Base-by-base conservation (phyloP, 257 asterid genomes). In the Solanum lycopersicoides region DNA sequence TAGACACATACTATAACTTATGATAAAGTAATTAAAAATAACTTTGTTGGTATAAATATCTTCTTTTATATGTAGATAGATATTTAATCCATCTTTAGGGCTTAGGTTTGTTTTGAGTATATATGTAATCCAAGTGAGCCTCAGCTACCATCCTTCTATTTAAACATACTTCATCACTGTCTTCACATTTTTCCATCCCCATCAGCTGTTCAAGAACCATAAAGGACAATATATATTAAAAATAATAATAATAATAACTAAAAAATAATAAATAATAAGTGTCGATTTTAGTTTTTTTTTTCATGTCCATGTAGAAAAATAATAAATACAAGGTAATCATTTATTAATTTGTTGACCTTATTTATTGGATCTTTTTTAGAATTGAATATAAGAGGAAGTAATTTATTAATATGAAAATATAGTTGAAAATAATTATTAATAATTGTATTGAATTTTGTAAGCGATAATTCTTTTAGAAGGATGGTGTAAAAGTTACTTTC, bases 91-190 rank as follows among this genome's bases (percentile, higher is more conserved):
- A 23, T 42, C 60, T 76, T 59, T 83, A 77, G 14, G 88, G 88
- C 76, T 85, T 89, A 60, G 92, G 91, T 63, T 91, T 91, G 11
- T 90, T 90, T 83, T 88, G 96, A 82, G 97, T 94, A 68, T 94
- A 94, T 86, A 94, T 94, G 68, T 93, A 94, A 85, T 94, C 97
- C 93, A 94, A 89, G 87, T 94, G 98, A 86, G 94, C 95, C 60
- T 94, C 96, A 73, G 90, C 93, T 37, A 91, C 83, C 93, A 94
- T 92, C 90, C 96, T 93, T 92, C 95, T 92, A 63, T 82, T 89
- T 13, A 90, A 65, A 88, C 96, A 94, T 20, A 9, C 92, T 86
- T 89, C 94, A 82, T 93, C 94, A 12, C 59, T 74, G 18, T 89
- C 90, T 20, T 87, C 82, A 79, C 94, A 92, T 87, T 89, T 76